phyloP scores from a whole-genome alignment of 768 basidiomycete genomes.

The Filobasidium wieringae region DNA sequence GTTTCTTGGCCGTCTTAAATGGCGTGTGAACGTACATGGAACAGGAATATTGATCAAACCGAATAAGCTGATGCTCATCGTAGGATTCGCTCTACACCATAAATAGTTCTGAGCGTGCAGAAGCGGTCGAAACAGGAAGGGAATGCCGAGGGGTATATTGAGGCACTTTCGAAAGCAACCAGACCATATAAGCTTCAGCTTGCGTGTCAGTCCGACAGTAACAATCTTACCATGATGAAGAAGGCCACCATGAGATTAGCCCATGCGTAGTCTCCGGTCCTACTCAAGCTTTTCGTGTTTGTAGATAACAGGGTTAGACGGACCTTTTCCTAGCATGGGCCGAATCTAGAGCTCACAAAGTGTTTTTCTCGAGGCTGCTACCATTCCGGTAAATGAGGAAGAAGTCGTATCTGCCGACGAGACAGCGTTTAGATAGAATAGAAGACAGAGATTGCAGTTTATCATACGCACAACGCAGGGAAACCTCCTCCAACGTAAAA shows the following conservation, averaged over 20 bases:
- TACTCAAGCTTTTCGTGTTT: neutral
- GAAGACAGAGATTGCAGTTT: too few species aligned
- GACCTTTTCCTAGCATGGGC: neutral
- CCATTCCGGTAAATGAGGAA: constrained; percentile 38
- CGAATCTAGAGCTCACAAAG: constrained; percentile 22
- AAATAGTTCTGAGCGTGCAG: constrained; percentile 38
- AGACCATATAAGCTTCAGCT: neutral
- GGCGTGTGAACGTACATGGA: constrained; percentile 23
- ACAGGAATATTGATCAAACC: constrained; percentile 36
- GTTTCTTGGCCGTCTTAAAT: neutral
- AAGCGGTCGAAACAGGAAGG: constrained; percentile 35
- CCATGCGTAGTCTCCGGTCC: constrained; percentile 37
- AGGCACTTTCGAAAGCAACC: constrained; percentile 17
- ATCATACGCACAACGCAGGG: constrained; percentile 32
- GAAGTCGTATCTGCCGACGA: too few species aligned
- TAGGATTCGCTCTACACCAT: constrained; percentile 36
- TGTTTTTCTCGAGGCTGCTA: constrained; percentile 27
- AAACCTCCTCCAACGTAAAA: constrained; percentile 36
- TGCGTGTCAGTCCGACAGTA: neutral
- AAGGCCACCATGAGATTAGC: constrained; percentile 27
- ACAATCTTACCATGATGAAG: constrained; percentile 20
- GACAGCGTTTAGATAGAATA: too few species aligned
- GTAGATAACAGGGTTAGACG: neutral
- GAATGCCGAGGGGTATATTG: constrained; percentile 26
- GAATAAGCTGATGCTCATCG: constrained; percentile 34